These are phyloP conservation scores for Globisporangium radiosum DNA, from an alignment of 352 stramenopile species.

Conservation along the genomic window DNA sequence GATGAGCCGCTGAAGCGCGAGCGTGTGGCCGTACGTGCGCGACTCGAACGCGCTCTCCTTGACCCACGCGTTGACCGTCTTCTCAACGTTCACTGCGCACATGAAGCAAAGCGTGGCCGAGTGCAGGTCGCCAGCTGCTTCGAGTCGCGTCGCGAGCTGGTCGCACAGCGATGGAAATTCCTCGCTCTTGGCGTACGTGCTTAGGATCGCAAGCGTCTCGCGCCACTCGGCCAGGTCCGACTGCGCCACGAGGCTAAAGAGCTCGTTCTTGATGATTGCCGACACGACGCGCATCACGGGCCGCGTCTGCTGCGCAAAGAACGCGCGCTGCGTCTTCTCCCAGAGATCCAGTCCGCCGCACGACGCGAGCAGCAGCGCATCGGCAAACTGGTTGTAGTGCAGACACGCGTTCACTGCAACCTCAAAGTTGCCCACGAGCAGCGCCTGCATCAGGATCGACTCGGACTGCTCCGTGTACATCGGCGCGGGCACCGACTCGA, in stretches of 20 bases:
- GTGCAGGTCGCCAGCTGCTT: constrained; percentile 84
- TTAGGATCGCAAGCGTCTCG: constrained; percentile 96
- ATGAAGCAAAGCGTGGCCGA: constrained; percentile 96
- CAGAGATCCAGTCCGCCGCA: constrained; percentile 94
- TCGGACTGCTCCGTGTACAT: constrained; percentile 89
- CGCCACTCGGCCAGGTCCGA: constrained; percentile 93
- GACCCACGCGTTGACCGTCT: constrained; percentile 85
- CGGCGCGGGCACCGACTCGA: constrained; percentile 54
- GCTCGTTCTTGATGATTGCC: constrained; percentile 94
- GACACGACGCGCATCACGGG: constrained; percentile 95
- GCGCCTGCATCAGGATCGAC: constrained; percentile 90
- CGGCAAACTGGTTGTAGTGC: constrained; percentile 92
- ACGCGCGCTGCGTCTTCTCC: constrained; percentile 93
- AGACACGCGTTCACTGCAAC: constrained; percentile 97
- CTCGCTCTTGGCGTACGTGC: constrained; percentile 96
- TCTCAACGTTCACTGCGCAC: constrained; percentile 91
- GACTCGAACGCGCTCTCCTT: constrained; percentile 84
- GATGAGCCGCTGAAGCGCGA: constrained; percentile 94
- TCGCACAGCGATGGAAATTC: constrained; percentile 96
- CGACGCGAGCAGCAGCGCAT: constrained; percentile 92
- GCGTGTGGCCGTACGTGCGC: constrained; percentile 53
- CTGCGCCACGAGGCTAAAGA: constrained; percentile 78
- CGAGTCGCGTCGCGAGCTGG: constrained; percentile 88
- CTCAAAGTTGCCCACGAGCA: constrained; percentile 98
- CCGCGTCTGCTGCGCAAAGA: constrained; percentile 88